phyloP scores from a whole-genome alignment of 805 yeast species.

The Wickerhamomyces canadensis region DNA sequence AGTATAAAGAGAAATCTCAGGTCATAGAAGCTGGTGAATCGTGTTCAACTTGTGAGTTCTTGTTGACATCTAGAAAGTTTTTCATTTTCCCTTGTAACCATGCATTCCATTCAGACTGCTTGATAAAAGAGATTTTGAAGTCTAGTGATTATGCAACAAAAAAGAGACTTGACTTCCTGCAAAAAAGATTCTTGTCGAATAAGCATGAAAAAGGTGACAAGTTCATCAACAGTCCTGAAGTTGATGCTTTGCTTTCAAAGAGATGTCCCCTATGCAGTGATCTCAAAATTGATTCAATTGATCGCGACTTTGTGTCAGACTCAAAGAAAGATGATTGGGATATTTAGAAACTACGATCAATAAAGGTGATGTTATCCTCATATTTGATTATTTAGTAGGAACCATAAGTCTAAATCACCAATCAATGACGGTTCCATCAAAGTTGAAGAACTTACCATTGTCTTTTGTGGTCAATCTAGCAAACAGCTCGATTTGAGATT shows the following conservation, averaged over 20 bases:
- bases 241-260: conserved; percentile 53
- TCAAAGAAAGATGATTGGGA: conserved; percentile 44
- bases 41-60: conserved; percentile 65
- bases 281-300: conserved; percentile 61
- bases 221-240: conserved; percentile 33
- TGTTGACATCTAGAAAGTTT: conserved; percentile 69
- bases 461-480: conserved; percentile 19
- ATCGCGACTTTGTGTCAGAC: conserved; percentile 48
- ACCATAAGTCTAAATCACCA: background rate
- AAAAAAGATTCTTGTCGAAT: conserved; percentile 27
- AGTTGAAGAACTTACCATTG: conserved; percentile 24
- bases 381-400: too few relatives aligned
- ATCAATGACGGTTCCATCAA: conserved; percentile 17
- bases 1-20: conserved; percentile 49
- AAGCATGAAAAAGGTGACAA: conserved; percentile 22
- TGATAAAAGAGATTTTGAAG: conserved; percentile 52
- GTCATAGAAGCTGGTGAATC: conserved; percentile 79
- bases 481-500: conserved; percentile 13
- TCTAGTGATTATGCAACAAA: conserved; percentile 66
- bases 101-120: conserved; percentile 83
- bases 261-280: conserved; percentile 80
- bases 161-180: conserved; percentile 51
- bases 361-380: too few relatives aligned
- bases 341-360: conserved; percentile 2
- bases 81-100: conserved; percentile 87